Conservation (phyloP, 495 filamentous ascomycete genomes). For the Penicillium malachiteum region DNA sequence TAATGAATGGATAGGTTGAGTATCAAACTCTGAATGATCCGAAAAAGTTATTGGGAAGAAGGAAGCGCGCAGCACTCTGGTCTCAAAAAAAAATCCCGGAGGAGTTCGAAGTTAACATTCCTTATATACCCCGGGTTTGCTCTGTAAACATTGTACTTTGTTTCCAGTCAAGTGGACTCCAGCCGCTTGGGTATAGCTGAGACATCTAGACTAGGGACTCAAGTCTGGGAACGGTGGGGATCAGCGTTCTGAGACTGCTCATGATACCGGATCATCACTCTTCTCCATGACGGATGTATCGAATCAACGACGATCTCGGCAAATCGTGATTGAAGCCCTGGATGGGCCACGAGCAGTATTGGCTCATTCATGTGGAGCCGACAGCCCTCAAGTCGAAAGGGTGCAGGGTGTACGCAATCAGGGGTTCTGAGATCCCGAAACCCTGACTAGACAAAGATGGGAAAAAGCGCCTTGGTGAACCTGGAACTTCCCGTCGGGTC, state of each 20-base stretch:
- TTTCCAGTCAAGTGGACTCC: neutral
- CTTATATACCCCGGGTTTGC: conserved; percentile 16
- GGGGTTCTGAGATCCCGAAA: neutral
- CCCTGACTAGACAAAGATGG: neutral
- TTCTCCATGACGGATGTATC: conserved; percentile 4
- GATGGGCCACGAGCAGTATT: conserved; percentile 5
- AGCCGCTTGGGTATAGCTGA: conserved; percentile 6
- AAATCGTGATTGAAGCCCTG: conserved; percentile 4
- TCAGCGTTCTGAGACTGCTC: conserved; percentile 10
- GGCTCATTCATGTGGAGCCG: conserved; percentile 8
- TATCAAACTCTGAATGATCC: conserved; percentile 19
- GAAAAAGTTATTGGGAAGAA: conserved; percentile 20
- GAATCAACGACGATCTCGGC: conserved; percentile 9
- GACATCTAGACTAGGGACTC: conserved; percentile 10
- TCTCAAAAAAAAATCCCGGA: conserved; percentile 8
- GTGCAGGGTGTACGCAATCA: neutral
- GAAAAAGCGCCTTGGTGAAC: neutral
- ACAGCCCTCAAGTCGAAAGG: conserved; percentile 2
- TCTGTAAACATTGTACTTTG: neutral
- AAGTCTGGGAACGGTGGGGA: conserved; percentile 10
- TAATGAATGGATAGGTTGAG: conserved; percentile 17
- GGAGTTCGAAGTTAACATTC: neutral
- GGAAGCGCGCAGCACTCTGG: conserved; percentile 30
- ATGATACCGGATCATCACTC: neutral
- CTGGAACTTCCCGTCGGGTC: neutral